Base-by-base conservation (phyloP, 1,284 basidiomycete genomes). In the Rhodotorula sp. region DNA sequence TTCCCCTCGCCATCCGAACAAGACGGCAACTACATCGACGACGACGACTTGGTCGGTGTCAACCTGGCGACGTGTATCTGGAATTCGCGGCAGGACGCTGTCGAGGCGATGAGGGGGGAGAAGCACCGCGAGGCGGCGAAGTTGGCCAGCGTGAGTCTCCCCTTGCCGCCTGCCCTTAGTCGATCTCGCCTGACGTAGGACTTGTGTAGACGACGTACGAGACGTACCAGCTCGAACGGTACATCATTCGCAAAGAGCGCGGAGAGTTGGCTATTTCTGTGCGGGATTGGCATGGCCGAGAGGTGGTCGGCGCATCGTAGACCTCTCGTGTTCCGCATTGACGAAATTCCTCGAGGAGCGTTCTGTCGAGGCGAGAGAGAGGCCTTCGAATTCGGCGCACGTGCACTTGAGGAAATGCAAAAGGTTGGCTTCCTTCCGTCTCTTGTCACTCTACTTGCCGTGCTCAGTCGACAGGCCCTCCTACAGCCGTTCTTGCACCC, bases 61-160 rank as follows among this genome's bases (percentile, higher is more conserved):
- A 95, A 95, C 79, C 86, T 94, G 62, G 92, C 93, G 4, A 94
- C 92, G n/a, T 95, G 93, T 82, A 89, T 95, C 59, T 96, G 93
- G 93, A 89, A 92, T 80, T 91, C 89, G 51, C 87, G 91, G 8
- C 85, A 85, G 72, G 89, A 92, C 74, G 93, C 93, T 1, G 81
- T 88, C 47, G 87, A 87, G 11, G 92, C 92, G 0, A 92, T 88
- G 75, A 86, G 86, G 2, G 86, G 88, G 9, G 91, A 90, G 20
- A 85, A 89, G 74, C 93, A 95, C 77, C 85, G 89, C 62, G 84
- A 84, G 52, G 93, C 92, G 9, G 92, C 92, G 87, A 85, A 83
- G 71, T 85, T 94, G 22, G 89, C 93, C 0, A 85, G 85, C 11
- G 75, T 74, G 31, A 63, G 70, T 66, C 40, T 24, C 8, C 40